Evolutionary conservation across 768 basidiomycete genomes (phyloP).

Genomic region (Trametes meyenii): DNA sequence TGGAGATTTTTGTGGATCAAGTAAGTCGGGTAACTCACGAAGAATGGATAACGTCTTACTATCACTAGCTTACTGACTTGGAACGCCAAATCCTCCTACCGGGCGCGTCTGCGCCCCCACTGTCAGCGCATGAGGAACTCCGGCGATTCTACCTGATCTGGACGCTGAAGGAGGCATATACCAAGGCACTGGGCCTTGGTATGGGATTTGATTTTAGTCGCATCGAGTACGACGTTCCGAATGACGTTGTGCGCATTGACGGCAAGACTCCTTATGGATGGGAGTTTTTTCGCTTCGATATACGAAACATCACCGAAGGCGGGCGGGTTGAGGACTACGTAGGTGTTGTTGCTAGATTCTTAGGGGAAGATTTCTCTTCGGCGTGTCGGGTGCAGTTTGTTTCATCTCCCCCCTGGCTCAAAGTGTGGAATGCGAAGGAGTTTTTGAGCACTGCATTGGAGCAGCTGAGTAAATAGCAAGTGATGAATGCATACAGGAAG

Average conservation of each 20-base stretch:
- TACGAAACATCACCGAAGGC: constrained; percentile 30
- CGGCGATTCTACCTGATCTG: constrained; percentile 78
- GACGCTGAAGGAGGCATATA: constrained; percentile 92
- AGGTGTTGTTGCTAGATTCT: constrained; percentile 65
- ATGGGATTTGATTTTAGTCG: constrained; percentile 82
- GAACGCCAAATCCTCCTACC: constrained; percentile 39
- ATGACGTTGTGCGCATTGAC: constrained; percentile 61
- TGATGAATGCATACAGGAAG: too few species aligned
- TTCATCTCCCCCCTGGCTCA: constrained; percentile 25
- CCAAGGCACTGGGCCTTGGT: constrained; percentile 83
- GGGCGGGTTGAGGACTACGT: constrained; percentile 59
- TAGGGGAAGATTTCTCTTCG: constrained; percentile 43
- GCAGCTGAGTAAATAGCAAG: not conserved
- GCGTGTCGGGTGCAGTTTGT: constrained; percentile 15
- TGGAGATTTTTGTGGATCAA: constrained; percentile 66
- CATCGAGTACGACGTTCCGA: constrained; percentile 65
- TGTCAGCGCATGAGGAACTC: constrained; percentile 54
- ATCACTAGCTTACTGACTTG: constrained; percentile 41
- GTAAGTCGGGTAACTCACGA: constrained; percentile 39
- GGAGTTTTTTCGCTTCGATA: constrained; percentile 65
- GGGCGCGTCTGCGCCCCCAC: constrained; percentile 37
- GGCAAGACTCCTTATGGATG: constrained; percentile 59
- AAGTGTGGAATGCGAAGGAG: constrained; percentile 23
- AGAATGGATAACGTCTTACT: not conserved
- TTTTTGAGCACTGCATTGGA: constrained; percentile 24